Base-by-base conservation (phyloP, 208 protist species). In the Kentomonas sorsogonicus region DNA sequence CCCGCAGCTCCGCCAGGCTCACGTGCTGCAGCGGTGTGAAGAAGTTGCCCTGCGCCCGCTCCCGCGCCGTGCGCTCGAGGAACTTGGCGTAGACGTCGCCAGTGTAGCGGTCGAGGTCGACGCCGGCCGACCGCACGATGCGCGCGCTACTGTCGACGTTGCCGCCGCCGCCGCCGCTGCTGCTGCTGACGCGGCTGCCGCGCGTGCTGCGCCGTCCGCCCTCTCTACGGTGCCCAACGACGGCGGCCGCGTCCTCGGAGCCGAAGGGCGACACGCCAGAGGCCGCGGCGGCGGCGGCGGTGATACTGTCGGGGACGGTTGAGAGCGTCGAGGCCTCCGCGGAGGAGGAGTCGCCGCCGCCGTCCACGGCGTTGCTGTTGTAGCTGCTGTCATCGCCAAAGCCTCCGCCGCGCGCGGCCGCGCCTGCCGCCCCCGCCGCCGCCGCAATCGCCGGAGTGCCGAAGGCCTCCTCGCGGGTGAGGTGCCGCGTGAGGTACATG, bases 1-100 rank as follows among this genome's bases (percentile, higher is more conserved):
- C 34, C 58, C 77, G 59, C 40, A 91, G 60, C 36, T 63, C 69
- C 0, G 60, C 63, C 26, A 86, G 60, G 40, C 74, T 79, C 3
- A 91, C 79, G 16, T 54, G 53, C 18, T 87, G 56, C 34, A 86
- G 72, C 13, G 77, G 69, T 0, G 72, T 72, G 16, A 56, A 30
- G 51, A 45, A 36, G n/a, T 16, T 31, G 22, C 51, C 51, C 33
- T 18, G 23, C 1, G 6, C 20, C n/a, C 51, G 51, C 51, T 30
- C 18, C 22, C 23, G 4, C 34, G 40, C 51, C 1, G 22, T 27
- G 23, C 25, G n/a, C 9, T 47, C 31, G 46, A 53, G 1, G 38
- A 22, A 52, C 33, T 60, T 43, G 0, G 13, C 30, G 34, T 51
- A 56, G 7, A 56, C 51, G 34, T 56, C 48, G 51, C 26, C 50